Evolutionary conservation across 495 filamentous ascomycete species (phyloP), one percentile per base, ranked within the genome.

Genomic region (Aspergillus sparsus): DNA sequence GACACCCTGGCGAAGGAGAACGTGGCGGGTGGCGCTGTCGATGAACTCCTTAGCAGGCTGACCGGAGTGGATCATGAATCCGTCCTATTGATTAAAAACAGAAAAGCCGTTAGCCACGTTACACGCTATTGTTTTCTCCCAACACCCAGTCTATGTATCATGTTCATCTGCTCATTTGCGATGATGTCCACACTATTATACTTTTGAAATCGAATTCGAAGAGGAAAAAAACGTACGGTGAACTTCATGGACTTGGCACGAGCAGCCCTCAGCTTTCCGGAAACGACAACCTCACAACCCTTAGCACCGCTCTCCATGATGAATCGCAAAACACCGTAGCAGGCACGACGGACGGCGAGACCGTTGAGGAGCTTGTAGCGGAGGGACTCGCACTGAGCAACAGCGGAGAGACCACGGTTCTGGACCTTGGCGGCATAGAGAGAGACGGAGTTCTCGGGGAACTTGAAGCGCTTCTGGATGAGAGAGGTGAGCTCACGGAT

Each of bases 61-160:
- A 82, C 94, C 94, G 74, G 94, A 98, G 90, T 98, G 94, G 85
- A 98, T 98, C 94, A 98, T 98, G 91, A 98, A 98, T 72, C 94
- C 94, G 77, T 98, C 94, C 87, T 90, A 66, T 60, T 31, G 2
- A 46, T 54, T 39, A 12, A 56, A 36, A 60, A 27, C 27, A 34
- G 54, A 18, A 18, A 51, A 41, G 12, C n/a, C 31, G 47, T 58
- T 53, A 58, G 56, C 35, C 36, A 44, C 18, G 2, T 8, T 15
- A n/a, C 21, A 27, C 21, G 21, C 21, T 27, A 27, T 27, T 27
- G 1, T 27, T 27, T 27, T 3, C 21, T 27, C 21, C 3, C 21
- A 3, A 3, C 21, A 27, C 1, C 21, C 49, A 18, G 13, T 49
- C 60, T 41, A 49, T 32, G 21, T 27, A 27, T 27, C 21, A 27